Conservation (phyloP, 306 rosid species). For the Cicer arietinum region DNA sequence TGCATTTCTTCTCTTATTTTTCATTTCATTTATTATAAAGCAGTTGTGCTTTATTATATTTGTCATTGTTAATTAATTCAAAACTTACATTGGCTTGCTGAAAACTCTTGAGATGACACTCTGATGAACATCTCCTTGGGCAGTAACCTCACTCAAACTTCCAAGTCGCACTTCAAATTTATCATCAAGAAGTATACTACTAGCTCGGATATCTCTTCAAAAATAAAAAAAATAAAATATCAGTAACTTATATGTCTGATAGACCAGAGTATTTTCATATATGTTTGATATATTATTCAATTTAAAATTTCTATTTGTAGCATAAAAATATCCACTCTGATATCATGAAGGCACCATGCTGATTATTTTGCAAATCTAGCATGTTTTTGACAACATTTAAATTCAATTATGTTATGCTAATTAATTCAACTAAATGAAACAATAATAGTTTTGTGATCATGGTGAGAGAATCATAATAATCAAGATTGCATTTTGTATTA, state of each 20-base stretch:
- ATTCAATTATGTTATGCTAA: too few relatives aligned
- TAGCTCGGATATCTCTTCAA: slow-evolving; percentile 86
- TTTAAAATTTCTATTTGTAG: too few relatives aligned
- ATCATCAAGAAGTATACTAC: slow-evolving; percentile 97
- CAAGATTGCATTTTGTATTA: slow-evolving; percentile 43
- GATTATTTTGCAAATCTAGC: too few relatives aligned
- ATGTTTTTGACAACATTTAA: too few relatives aligned
- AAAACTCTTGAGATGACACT: slow-evolving; percentile 68
- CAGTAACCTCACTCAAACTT: slow-evolving; percentile 81
- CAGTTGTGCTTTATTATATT: slow-evolving; percentile 20
- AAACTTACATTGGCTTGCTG: slow-evolving; percentile 81
- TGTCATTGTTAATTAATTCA: slow-evolving; percentile 27
- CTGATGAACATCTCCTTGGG: slow-evolving; percentile 79
- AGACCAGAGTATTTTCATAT: neutral
- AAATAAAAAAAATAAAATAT: slow-evolving; percentile 43
- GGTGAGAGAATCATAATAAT: slow-evolving; percentile 25
- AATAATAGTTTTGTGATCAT: slow-evolving; percentile 17
- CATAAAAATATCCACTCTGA: too few relatives aligned
- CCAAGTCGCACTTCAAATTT: slow-evolving; percentile 97
- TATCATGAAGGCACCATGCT: too few relatives aligned
- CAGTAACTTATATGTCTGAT: slow-evolving; percentile 39
- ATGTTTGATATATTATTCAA: too few relatives aligned
- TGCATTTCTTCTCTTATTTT: slow-evolving; percentile 29
- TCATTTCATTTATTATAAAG: slow-evolving; percentile 16
- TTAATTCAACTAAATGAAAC: neutral